phyloP scores from a whole-genome alignment of 2,329 filamentous ascomycete species.

The Hypoxylon sp. region DNA sequence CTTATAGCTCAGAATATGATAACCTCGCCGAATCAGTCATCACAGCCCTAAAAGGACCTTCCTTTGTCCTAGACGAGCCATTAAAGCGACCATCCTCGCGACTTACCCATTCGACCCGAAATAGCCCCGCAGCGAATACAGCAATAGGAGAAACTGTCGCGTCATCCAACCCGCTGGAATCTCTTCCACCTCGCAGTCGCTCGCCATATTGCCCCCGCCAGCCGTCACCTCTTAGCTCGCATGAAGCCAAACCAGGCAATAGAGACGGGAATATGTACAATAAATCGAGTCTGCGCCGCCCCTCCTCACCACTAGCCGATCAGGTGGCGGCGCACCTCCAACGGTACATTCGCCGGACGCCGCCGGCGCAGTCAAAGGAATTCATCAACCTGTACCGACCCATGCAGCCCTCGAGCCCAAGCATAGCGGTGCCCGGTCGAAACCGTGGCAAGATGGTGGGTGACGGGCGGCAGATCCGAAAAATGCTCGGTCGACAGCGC shows the following conservation, averaged over 20 bases:
- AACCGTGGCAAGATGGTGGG: conserved; percentile 7
- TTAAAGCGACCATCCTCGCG: conserved; percentile 59
- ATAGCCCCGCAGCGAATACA: conserved; percentile 13
- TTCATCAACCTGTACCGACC: conserved; percentile 47
- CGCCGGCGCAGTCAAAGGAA: conserved; percentile 49
- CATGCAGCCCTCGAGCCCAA: conserved; percentile 12
- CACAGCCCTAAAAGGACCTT: conserved; percentile 45
- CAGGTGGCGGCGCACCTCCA: conserved; percentile 41
- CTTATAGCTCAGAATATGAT: conserved; percentile 1
- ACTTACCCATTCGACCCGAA: conserved; percentile 36
- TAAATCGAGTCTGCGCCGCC: conserved; percentile 11
- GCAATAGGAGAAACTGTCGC: conserved; percentile 4
- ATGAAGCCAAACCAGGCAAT: background rate
- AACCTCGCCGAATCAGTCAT: conserved; percentile 22
- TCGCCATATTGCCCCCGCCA: conserved; percentile 26
- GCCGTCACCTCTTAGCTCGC: conserved; percentile 21
- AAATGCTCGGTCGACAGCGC: conserved; percentile 27
- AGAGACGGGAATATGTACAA: background rate
- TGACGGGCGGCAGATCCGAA: conserved; percentile 13
- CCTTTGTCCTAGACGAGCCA: conserved; percentile 58
- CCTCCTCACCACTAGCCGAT: conserved; percentile 43
- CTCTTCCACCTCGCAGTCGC: conserved; percentile 12
- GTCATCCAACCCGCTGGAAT: conserved; percentile 5
- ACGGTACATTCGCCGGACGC: conserved; percentile 41
- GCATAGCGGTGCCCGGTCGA: conserved; percentile 40